Base-by-base conservation (phyloP, 2,329 filamentous ascomycete species). In the Nigrospora sphaerica region DNA sequence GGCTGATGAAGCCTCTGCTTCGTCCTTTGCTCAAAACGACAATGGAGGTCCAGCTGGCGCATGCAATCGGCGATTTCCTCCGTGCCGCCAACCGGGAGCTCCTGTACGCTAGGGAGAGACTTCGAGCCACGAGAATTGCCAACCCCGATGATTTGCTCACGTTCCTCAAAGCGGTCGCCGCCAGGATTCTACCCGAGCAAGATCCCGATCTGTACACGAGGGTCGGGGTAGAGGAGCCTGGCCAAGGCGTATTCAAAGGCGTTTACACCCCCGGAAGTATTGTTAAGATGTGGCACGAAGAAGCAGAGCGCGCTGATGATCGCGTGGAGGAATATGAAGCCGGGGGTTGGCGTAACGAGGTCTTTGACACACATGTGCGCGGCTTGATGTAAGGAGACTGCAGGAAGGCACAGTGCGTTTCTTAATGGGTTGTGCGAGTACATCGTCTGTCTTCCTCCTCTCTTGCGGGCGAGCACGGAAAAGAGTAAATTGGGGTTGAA, bases 261-360 rank as follows among this genome's bases (percentile, higher is more conserved):
- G 78, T 89, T 2, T 96, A 95, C 67, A 85, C 92, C 1, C 92
- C 92, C 0, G 91, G 89, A 1, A 95, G 90, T 63, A 71, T 96
- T 23, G 86, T 93, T 44, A 90, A 87, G 67, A 66, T 95, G n/a
- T 95, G 89, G 88, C 80, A 92, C 54, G 84, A 90, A 53, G 86
- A 95, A 66, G 89, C 81, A 0, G 67, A 72, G 18, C 72, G 75
- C 50, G 89, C 88, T 0, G 75, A 74, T 17, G 86, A 95, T 64
- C 75, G 81, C 36, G 80, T 95, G 34, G 81, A 91, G 53, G 86
- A 92, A 53, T 83, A 82, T 59, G 78, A 83, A 46, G 71, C 71
- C 40, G 81, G 77, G 14, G 86, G 86, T 0, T 95, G 90, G 90
- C 78, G 86, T 55, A 95, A 95, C 63, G 82, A 81, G 39, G 83